These are phyloP conservation scores for Penicillium aurantiogriseum DNA, from an alignment of 2,329 filamentous ascomycete species.

Conservation along the genomic window DNA sequence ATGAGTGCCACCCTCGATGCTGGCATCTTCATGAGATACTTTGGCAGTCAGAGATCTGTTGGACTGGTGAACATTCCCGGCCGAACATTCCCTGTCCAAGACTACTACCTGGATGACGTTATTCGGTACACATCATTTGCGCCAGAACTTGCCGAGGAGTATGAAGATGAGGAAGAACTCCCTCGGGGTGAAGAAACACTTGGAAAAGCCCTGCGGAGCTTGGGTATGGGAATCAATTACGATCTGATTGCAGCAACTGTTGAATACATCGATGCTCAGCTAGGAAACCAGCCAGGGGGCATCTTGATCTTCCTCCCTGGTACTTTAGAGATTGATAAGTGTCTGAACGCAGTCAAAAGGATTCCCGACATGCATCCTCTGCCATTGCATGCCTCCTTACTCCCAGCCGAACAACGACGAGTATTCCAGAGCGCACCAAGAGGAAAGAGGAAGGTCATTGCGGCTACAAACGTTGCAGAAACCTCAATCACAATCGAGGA, in stretches of 20 bases:
- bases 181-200: slow-evolving; percentile 50
- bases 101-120: slow-evolving; percentile 87
- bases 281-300: slow-evolving; percentile 72
- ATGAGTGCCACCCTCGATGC: slow-evolving; percentile 98
- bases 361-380: slow-evolving; percentile 71
- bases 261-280: slow-evolving; percentile 73
- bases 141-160: slow-evolving; percentile 35
- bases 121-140: slow-evolving; percentile 74
- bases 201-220: slow-evolving; percentile 67
- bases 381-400: slow-evolving; percentile 86
- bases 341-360: slow-evolving; percentile 65
- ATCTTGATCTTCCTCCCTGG: slow-evolving; percentile 96
- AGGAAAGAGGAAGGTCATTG: slow-evolving; percentile 87
- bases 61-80: slow-evolving; percentile 84
- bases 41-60: slow-evolving; percentile 68
- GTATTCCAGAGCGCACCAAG: slow-evolving; percentile 76
- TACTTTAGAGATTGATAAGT: slow-evolving; percentile 83
- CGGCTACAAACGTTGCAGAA: slow-evolving; percentile 94
- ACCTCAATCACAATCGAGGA: slow-evolving; percentile 99
- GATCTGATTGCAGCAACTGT: slow-evolving; percentile 78
- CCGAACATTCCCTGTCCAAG: slow-evolving; percentile 83
- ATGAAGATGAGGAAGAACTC: slow-evolving; percentile 43
- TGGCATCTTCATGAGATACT: slow-evolving; percentile 79
- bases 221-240: slow-evolving; percentile 89
- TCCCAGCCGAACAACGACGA: slow-evolving; percentile 80